Base-by-base conservation (phyloP, 192 early-diverging fungal species). In the Backusella tarrabulga region DNA sequence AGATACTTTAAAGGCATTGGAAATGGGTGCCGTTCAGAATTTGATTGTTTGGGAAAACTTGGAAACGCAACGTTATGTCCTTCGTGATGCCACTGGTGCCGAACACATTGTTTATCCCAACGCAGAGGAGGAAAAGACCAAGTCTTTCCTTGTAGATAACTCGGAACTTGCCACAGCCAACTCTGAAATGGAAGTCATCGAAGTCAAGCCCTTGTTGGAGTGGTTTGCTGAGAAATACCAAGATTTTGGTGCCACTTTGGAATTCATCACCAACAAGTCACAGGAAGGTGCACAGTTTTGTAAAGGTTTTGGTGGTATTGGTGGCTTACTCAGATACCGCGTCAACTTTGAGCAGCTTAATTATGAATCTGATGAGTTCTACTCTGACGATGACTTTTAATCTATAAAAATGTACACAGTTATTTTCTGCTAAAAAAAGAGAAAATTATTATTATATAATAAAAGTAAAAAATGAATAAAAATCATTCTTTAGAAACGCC, bases 211-310 rank as follows among this genome's bases (percentile, higher is more conserved):
- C 3, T 80, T 99, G 77, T 83, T 99, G 72, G 98, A 99, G 87
- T 99, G 98, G 98, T 92, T 99, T 77, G 93, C 98, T 54, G 96
- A 98, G 76, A 90, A 96, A 77, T 99, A 99, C 91, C 97, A 97
- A 87, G 91, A 99, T 71, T 97, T 95, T 79, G 98, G 95, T 73
- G 95, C 97, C 34, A 87, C 85, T 23, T 87, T 99, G 14, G 98
- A 99, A 85, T 97, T 97, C 85, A 91, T 99, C 67, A 98, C 97
- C 38, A 96, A 99, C 89, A 87, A 92, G 77, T 97, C 97, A 41
- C 94, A 94, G 76, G 97, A 98, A 85, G 97, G 97, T 56, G 93
- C 95, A 40, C 97, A 98, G 86, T 99, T 98, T 87, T 95, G 98
- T 74, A 95, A 94, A 80, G 98, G 98, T 29, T 99, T 99, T 85